phyloP scores from a whole-genome alignment of 176 grass and related monocot genomes.

The Pontederia paniculata region DNA sequence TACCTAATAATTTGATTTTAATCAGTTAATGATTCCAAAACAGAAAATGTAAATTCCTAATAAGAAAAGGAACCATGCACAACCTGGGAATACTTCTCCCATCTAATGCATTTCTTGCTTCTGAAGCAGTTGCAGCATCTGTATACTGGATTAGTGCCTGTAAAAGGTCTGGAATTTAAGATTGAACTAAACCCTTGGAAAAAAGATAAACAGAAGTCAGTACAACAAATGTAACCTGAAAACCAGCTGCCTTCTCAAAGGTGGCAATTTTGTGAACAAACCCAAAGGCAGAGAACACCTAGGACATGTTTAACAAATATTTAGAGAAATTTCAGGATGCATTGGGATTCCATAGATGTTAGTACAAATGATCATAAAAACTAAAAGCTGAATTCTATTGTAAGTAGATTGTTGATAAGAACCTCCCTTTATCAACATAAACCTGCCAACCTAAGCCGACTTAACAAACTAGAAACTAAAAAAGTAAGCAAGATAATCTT shows the following conservation, averaged over 20 bases:
- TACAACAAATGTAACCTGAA: conserved; percentile 40
- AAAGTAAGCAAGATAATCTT: no score
- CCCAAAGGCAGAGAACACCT: conserved; percentile 95
- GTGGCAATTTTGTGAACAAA: conserved; percentile 98
- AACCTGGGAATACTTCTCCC: conserved; percentile 98
- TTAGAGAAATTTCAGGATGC: not conserved
- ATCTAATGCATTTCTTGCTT: conserved; percentile 75
- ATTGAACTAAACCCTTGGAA: not conserved
- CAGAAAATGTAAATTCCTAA: not conserved
- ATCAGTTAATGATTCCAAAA: not conserved
- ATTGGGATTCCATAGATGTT: no score
- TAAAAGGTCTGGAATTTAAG: conserved; percentile 8
- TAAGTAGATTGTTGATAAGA: no score
- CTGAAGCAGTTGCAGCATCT: conserved; percentile 70
- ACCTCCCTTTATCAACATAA: no score
- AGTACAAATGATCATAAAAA: no score
- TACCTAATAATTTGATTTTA: conserved; percentile 33
- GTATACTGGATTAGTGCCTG: conserved; percentile 86
- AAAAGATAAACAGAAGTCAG: not conserved
- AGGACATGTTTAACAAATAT: not conserved
- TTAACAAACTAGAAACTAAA: no score
- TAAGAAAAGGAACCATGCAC: conserved; percentile 7
- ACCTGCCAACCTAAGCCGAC: no score
- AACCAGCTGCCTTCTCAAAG: conserved; percentile 91
- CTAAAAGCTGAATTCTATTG: no score